phyloP scores from a whole-genome alignment of 2,329 filamentous ascomycete genomes.

The Claviceps cyperi region DNA sequence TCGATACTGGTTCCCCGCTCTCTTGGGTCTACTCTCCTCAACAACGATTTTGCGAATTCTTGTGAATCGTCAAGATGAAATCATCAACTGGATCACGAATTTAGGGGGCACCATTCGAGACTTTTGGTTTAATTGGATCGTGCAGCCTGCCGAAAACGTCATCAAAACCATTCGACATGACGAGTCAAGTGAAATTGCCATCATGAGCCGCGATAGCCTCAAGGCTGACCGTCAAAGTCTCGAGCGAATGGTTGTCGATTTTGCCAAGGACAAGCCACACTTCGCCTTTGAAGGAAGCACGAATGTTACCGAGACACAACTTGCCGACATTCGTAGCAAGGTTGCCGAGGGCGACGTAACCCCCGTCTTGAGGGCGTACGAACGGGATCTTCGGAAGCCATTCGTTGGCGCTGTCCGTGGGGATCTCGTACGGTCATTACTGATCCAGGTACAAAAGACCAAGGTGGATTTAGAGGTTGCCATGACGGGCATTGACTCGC shows the following conservation, averaged over 20 bases:
- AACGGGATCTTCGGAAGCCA: slow-evolving; percentile 71
- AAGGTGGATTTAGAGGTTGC: slow-evolving; percentile 97
- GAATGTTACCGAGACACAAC: slow-evolving; percentile 50
- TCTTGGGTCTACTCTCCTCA: slow-evolving; percentile 60
- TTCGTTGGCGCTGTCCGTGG: slow-evolving; percentile 72
- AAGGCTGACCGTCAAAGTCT: slow-evolving; percentile 81
- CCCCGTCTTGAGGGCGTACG: slow-evolving; percentile 79
- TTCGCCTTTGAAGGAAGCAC: slow-evolving; percentile 31
- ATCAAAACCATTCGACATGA: slow-evolving; percentile 90
- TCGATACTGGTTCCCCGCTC: slow-evolving; percentile 78
- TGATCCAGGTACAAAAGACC: slow-evolving; percentile 97
- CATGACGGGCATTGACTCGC: slow-evolving; percentile 84
- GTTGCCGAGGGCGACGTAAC: slow-evolving; percentile 89
- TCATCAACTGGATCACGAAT: slow-evolving; percentile 66
- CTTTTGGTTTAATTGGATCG: slow-evolving; percentile 94
- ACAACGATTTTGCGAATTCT: slow-evolving; percentile 74
- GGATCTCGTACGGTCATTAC: slow-evolving; percentile 73
- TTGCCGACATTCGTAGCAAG: slow-evolving; percentile 59
- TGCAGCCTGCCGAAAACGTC: slow-evolving; percentile 70
- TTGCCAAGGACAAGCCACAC: slow-evolving; percentile 68
- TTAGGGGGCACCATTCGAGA: slow-evolving; percentile 67
- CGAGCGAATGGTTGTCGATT: slow-evolving; percentile 96
- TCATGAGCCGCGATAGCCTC: slow-evolving; percentile 89
- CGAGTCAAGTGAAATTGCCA: slow-evolving; percentile 80
- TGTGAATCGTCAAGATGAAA: slow-evolving; percentile 58